A percentile compares a stretch with the other conserved stretches of the same genome.
These are phyloP conservation scores for Cryptococcus depauperatus DNA, from an alignment of 1,284 basidiomycete genomes.

Conservation along the genomic window DNA sequence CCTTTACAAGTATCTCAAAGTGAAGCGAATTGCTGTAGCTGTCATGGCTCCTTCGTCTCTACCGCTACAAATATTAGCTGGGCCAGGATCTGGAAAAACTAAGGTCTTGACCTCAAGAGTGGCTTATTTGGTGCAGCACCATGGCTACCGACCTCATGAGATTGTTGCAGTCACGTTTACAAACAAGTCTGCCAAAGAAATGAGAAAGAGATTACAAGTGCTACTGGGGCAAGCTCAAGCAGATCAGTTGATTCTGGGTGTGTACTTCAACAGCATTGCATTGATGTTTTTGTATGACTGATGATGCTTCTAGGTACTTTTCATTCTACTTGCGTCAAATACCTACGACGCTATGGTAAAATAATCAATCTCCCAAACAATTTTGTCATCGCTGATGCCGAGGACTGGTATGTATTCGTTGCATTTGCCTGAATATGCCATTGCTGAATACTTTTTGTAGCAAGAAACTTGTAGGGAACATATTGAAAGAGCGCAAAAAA, in stretches of 20 bases:
- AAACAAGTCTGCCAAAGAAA: conserved; percentile 85
- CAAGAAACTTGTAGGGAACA: conserved; percentile 60
- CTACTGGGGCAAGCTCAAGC: conserved; percentile 63
- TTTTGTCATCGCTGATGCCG: conserved; percentile 74
- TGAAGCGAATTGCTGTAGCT: conserved; percentile 46
- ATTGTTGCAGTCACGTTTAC: conserved; percentile 78
- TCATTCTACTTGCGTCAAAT: conserved; percentile 65
- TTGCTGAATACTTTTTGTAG: conserved; percentile 40
- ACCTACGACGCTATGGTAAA: conserved; percentile 60
- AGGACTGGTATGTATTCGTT: conserved; percentile 58
- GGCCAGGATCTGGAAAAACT: conserved; percentile 66
- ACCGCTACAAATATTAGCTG: conserved; percentile 74
- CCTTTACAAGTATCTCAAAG: not conserved
- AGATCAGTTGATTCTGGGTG: conserved; percentile 54
- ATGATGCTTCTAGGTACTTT: conserved; percentile 60
- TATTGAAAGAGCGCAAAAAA: conserved; percentile 56
- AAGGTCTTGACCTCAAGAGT: conserved; percentile 72
- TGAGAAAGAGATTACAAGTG: conserved; percentile 63
- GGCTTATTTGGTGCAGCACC: conserved; percentile 61
- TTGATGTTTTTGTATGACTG: no score
- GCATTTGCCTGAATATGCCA: no score
- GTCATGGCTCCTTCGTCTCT: conserved; percentile 56
- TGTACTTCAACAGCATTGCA: no score
- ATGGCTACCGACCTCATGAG: conserved; percentile 53
- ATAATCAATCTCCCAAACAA: conserved; percentile 60